A percentile compares a stretch with the other conserved stretches of the same genome.
Evolutionary conservation across 1,139 yeast genomes (phyloP).

Genomic region (Hemisphaericaspora lyxosophila): DNA sequence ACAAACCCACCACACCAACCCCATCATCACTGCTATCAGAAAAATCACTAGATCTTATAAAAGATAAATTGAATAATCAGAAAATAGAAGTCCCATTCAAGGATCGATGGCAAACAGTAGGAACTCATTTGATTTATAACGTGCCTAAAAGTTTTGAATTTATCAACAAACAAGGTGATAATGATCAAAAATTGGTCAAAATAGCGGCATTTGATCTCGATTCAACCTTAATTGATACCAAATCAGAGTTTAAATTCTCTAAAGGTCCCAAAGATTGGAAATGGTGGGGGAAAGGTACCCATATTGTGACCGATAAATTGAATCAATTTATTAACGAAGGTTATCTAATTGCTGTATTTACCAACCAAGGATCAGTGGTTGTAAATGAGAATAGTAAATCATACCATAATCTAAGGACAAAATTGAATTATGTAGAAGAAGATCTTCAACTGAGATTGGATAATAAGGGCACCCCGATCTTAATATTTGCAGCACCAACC

Average conservation of each 20-base stretch:
- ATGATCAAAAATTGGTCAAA: slow-evolving; percentile 19
- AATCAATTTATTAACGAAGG: slow-evolving; percentile 21
- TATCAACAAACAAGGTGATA: not conserved
- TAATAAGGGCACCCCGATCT: slow-evolving; percentile 27
- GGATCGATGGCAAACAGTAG: slow-evolving; percentile 28
- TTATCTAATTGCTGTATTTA: slow-evolving; percentile 62
- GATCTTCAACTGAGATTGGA: not conserved
- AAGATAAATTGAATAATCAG: slow-evolving; percentile 1
- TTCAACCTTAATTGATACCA: slow-evolving; percentile 64
- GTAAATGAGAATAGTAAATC: slow-evolving; percentile 48
- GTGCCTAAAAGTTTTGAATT: slow-evolving; percentile 21
- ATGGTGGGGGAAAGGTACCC: slow-evolving; percentile 42
- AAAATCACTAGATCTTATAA: not conserved
- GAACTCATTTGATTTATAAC: slow-evolving; percentile 37
- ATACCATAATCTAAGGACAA: slow-evolving; percentile 43
- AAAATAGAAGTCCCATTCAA: slow-evolving; percentile 3
- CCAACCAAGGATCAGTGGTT: slow-evolving; percentile 79
- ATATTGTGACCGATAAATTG: slow-evolving; percentile 28
- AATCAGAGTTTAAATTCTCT: slow-evolving; percentile 57
- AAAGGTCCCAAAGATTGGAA: slow-evolving; percentile 67
- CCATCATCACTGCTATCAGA: not conserved
- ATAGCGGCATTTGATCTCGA: slow-evolving; percentile 79
- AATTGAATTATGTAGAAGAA: slow-evolving; percentile 31
- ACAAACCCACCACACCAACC: slow-evolving; percentile 2
- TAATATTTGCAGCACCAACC: slow-evolving; percentile 67